Conservation (phyloP, 495 filamentous ascomycete genomes). For the Umbilicaria muhlenbergii region DNA sequence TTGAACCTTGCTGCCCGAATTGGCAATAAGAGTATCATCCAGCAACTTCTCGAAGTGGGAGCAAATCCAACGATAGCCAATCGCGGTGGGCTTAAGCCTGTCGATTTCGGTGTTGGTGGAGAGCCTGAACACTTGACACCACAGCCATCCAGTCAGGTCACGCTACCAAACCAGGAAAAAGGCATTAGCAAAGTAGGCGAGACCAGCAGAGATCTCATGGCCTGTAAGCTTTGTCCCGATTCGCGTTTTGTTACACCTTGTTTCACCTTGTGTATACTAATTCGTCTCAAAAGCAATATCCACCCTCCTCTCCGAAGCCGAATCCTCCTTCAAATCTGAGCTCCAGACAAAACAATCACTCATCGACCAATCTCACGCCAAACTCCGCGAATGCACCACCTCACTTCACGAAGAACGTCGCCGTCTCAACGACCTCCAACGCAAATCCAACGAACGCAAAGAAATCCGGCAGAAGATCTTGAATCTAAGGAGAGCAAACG, state of each 20-base stretch:
- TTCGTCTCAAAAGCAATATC: constrained; percentile 28
- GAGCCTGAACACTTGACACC: constrained; percentile 32
- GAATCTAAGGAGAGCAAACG: constrained; percentile 41
- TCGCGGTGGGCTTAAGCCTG: constrained; percentile 65
- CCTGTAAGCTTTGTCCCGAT: constrained; percentile 31
- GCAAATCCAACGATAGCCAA: constrained; percentile 84
- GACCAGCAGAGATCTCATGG: constrained; percentile 55
- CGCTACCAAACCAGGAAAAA: constrained; percentile 16
- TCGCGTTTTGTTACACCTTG: too few relatives aligned
- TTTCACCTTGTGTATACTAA: neutral
- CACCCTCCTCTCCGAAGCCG: constrained; percentile 56
- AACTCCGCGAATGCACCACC: constrained; percentile 65
- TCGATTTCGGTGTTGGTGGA: constrained; percentile 86
- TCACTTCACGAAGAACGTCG: constrained; percentile 60
- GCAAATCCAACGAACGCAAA: constrained; percentile 38
- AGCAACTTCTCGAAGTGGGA: constrained; percentile 82
- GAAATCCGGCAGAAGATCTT: constrained; percentile 43
- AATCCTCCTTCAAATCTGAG: constrained; percentile 57
- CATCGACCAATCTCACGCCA: constrained; percentile 59
- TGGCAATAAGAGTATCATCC: constrained; percentile 78
- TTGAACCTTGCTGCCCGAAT: constrained; percentile 85
- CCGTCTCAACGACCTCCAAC: constrained; percentile 48
- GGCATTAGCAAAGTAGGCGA: constrained; percentile 31
- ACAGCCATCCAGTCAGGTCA: constrained; percentile 21
- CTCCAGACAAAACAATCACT: constrained; percentile 66